Base-by-base conservation (phyloP, 2,329 filamentous ascomycete genomes). In the Ophiostoma australiae region DNA sequence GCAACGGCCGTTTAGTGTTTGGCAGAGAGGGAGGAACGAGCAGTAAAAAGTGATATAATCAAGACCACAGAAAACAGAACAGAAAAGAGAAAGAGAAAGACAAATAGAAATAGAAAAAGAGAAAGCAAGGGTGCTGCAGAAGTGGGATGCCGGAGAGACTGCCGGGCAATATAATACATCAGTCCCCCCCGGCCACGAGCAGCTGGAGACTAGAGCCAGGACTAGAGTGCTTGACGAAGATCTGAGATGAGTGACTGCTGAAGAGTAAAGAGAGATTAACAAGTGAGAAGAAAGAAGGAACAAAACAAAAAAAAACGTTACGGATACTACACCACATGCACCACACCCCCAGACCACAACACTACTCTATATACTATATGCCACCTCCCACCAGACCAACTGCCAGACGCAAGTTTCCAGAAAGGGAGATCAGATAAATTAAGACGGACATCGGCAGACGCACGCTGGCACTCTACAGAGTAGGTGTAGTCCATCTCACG, bases 81-180 rank as follows among this genome's bases (percentile, higher is more conserved):
- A 65, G 13, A 1, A 23, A 23, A 11, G 10, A n/a, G 33, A 35
- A 37, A n/a, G 8, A 65, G 15, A 17, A 37, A 65, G 4, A 65
- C 6, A 37, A 65, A 65, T n/a, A 35, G 27, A 37, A 65, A 65
- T n/a, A 35, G 27, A 61, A 61, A 61, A 61, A 33, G 11, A 31
- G 23, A 15, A 4, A 27, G 58, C 58, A 63, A 27, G 58, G 58
- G 58, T 63, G 58, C 58, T 63, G 58, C 58, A 63, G 27, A 33
- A 63, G 58, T 63, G 58, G 27, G 58, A 63, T 63, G 27, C 58
- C 58, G 27, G 58, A 31, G 58, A 33, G 58, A 63, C 58, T 63
- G 27, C 58, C 58, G 58, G 58, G 58, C 23, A 39, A 65, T 37
- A 65, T 65, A 65, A 65, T 65, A 65, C 61, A 65, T 15, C 61